Base-by-base conservation (phyloP, 2,329 filamentous ascomycete species). In the Sporothrix globosa region DNA sequence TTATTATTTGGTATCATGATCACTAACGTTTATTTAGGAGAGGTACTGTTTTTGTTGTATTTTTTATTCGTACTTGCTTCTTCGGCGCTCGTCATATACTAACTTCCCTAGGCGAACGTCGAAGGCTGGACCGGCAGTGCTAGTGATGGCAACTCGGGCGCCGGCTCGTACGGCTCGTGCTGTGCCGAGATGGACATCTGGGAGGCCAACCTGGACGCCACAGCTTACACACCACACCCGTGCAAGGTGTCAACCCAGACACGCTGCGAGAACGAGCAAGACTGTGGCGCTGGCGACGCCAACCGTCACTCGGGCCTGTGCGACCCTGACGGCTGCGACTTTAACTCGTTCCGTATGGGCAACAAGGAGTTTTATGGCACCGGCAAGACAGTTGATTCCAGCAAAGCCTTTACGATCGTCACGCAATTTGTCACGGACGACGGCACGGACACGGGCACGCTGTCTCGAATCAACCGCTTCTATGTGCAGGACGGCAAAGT, bases 271-370 rank as follows among this genome's bases (percentile, higher is more conserved):
- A 78, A 79, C 48, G 19, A 76, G 68, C 73, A 72, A 17, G 86
- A 84, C 74, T 85, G 85, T 68, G 85, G 82, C 68, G 81, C 82
- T 24, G 84, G 82, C 75, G 81, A 78, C 6, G 75, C 77, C 58
- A 54, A 70, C 56, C 71, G 74, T 21, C 73, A 72, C 52, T 79
- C 77, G 19, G 87, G 87, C 71, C 79, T 84, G 63, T 90, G 88
- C 80, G 88, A 90, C 77, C 85, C 85, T 71, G 85, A 87, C 74
- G 88, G 88, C 30, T 91, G 88, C 75, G 88, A 90, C 76, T 89
- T 86, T 82, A 89, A 89, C 82, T 80, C 84, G 24, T 90, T 85
- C 84, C 87, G 87, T 74, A 83, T 87, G 81, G 88, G 87, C 61
- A 84, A 86, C 78, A 80, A 79, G 39, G 79, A 81, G 77, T 91